phyloP scores from a whole-genome alignment of 768 basidiomycete species.

The Strobilomyces dryophilus region DNA sequence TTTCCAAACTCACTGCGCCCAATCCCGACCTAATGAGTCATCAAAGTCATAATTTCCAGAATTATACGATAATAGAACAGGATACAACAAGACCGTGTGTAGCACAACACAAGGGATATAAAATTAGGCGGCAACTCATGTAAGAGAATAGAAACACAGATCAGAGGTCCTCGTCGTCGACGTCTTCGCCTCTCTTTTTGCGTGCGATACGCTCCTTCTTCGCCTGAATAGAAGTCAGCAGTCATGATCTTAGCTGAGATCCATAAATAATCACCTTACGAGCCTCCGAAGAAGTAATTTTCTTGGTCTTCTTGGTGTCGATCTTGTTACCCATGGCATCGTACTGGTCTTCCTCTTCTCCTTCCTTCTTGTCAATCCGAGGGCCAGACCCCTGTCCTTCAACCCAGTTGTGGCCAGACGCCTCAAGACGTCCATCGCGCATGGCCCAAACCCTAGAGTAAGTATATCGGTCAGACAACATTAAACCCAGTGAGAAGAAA shows the following conservation, averaged over 20 bases:
- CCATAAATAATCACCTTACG: slow-evolving; percentile 55
- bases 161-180: slow-evolving; percentile 57
- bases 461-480: not conserved
- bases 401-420: slow-evolving; percentile 99
- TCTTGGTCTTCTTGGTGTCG: slow-evolving; percentile 80
- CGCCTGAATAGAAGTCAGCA: slow-evolving; percentile 31
- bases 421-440: slow-evolving; percentile 94
- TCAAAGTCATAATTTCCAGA: slow-evolving; percentile 5
- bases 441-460: slow-evolving; percentile 86
- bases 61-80: slow-evolving; percentile 19
- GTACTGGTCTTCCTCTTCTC: slow-evolving; percentile 85
- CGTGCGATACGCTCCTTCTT: slow-evolving; percentile 97
- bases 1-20: too few species aligned
- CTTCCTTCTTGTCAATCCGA: slow-evolving; percentile 91
- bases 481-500: not conserved
- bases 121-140: slow-evolving; percentile 4
- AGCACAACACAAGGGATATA: slow-evolving; percentile 18
- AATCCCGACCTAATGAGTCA: too few species aligned
- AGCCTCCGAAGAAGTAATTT: slow-evolving; percentile 75
- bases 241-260: not conserved
- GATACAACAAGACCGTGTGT: slow-evolving; percentile 13
- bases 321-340: slow-evolving; percentile 99
- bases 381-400: slow-evolving; percentile 96
- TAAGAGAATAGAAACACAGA: slow-evolving; percentile 6
- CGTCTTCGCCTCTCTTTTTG: slow-evolving; percentile 82